Percentiles rank a stretch among this genome's conserved stretches.
Conservation (phyloP, 352 stramenopile species). For the Phytopythium vexans region DNA sequence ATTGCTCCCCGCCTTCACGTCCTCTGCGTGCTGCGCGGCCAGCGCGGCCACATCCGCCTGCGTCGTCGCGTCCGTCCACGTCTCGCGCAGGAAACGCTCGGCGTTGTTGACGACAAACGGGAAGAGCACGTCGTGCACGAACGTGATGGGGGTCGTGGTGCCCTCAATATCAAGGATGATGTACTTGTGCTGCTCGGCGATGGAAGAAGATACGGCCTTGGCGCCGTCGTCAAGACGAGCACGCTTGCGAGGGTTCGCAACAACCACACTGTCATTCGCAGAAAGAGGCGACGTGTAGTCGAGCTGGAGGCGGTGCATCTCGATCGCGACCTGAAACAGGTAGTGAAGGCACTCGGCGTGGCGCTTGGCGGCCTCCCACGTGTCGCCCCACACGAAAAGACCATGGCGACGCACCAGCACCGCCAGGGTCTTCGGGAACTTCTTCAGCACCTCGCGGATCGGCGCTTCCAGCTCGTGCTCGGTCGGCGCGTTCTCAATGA, state of each 20-base stretch:
- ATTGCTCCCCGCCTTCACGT: slow-evolving; percentile 9
- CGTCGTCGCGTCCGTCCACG: slow-evolving; percentile 50
- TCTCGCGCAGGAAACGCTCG: slow-evolving; percentile 50
- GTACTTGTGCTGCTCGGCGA: slow-evolving; percentile 86
- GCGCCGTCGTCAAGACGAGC: slow-evolving; percentile 16
- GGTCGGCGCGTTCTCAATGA: slow-evolving; percentile 95
- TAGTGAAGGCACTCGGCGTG: slow-evolving; percentile 97
- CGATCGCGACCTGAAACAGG: slow-evolving; percentile 90
- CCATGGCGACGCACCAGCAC: slow-evolving; percentile 95
- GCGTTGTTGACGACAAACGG: slow-evolving; percentile 81
- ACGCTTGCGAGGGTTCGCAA: slow-evolving; percentile 37
- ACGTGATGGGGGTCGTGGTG: slow-evolving; percentile 95
- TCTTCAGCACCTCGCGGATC: slow-evolving; percentile 77
- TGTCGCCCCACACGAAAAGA: slow-evolving; percentile 95
- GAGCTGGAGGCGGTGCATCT: slow-evolving; percentile 87
- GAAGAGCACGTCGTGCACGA: slow-evolving; percentile 95
- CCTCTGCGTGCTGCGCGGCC: slow-evolving; percentile 37
- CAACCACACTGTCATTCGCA: slow-evolving; percentile 32
- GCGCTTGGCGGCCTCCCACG: slow-evolving; percentile 95
- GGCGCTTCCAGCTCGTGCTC: slow-evolving; percentile 91
- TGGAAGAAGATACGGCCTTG: slow-evolving; percentile 11
- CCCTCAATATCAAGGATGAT: slow-evolving; percentile 96
- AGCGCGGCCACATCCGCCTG: slow-evolving; percentile 46
- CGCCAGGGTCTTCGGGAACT: slow-evolving; percentile 88
- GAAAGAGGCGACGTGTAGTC: slow-evolving; percentile 54